These are phyloP conservation scores for Saccharomycopsis schoenii DNA, from an alignment of 805 yeast species.

Conservation along the genomic window DNA sequence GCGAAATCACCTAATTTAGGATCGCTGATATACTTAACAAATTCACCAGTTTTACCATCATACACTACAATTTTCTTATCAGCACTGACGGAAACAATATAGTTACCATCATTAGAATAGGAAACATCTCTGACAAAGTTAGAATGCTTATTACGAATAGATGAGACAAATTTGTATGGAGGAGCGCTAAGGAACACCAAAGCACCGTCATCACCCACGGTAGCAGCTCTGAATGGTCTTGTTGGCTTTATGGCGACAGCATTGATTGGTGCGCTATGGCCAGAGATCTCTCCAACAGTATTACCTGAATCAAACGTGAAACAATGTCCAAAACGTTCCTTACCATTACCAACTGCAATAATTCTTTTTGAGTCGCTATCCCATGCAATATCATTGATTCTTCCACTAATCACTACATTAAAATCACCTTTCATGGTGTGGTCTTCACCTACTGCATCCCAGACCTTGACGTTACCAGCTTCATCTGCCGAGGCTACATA, in stretches of 20 bases:
- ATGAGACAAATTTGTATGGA: slow-evolving; percentile 76
- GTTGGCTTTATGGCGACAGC: slow-evolving; percentile 76
- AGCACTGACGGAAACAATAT: slow-evolving; percentile 71
- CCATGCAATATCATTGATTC: slow-evolving; percentile 81
- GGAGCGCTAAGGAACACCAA: slow-evolving; percentile 85
- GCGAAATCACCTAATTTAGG: slow-evolving; percentile 28
- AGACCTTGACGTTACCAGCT: slow-evolving; percentile 78
- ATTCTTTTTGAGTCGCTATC: slow-evolving; percentile 79
- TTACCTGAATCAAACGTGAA: slow-evolving; percentile 93
- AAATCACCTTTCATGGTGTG: slow-evolving; percentile 68
- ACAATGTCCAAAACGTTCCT: slow-evolving; percentile 84
- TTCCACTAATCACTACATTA: slow-evolving; percentile 60
- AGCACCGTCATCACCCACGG: slow-evolving; percentile 83
- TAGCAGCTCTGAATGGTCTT: slow-evolving; percentile 88
- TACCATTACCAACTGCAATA: slow-evolving; percentile 93
- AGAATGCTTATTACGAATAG: slow-evolving; percentile 64
- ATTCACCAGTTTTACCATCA: slow-evolving; percentile 84
- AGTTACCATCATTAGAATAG: slow-evolving; percentile 73
- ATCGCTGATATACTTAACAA: slow-evolving; percentile 37
- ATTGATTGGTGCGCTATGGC: slow-evolving; percentile 77
- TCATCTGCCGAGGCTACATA: slow-evolving; percentile 90
- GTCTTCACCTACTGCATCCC: slow-evolving; percentile 59
- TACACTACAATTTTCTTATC: slow-evolving; percentile 71
- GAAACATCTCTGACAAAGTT: slow-evolving; percentile 74
- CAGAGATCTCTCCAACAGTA: slow-evolving; percentile 92